Percentiles rank a stretch among this genome's conserved stretches.
phyloP scores from a whole-genome alignment of 1,284 basidiomycete genomes.

The Schizophyllum amplum region DNA sequence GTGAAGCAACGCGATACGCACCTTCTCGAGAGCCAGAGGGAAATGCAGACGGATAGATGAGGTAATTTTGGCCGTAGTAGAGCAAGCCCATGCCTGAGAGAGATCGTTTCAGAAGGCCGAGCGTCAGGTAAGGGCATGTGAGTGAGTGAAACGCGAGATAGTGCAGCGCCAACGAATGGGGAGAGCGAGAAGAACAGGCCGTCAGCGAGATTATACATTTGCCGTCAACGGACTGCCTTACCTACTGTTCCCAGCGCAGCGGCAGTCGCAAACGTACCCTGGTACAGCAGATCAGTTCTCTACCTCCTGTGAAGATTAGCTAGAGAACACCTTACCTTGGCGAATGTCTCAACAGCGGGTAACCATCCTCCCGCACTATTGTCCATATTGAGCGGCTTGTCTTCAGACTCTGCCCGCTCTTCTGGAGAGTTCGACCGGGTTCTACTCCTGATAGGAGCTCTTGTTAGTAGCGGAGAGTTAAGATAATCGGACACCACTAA shows the following conservation, averaged over 20 bases:
- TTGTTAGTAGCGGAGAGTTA: too few relatives aligned
- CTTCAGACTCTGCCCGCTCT: not conserved
- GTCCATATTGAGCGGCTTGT: not conserved
- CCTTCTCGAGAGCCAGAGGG: conserved; percentile 77
- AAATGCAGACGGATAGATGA: conserved; percentile 88
- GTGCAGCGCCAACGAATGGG: too few relatives aligned
- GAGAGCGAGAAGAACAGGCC: not conserved
- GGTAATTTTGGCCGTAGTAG: conserved; percentile 78
- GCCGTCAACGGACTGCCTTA: not conserved
- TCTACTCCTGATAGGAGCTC: too few relatives aligned
- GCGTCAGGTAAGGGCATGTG: not conserved
- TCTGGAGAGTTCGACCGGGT: too few relatives aligned
- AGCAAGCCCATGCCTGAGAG: conserved; percentile 60
- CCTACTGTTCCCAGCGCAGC: not conserved
- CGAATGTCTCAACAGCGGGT: conserved; percentile 2
- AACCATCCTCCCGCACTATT: not conserved
- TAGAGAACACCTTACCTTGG: not conserved
- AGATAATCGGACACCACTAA: too few relatives aligned
- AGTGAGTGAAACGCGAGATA: not conserved
- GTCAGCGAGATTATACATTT: not conserved
- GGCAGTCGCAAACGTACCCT: not conserved
- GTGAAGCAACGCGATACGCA: conserved; percentile 23
- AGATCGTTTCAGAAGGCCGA: not conserved
- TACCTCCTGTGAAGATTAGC: conserved; percentile 19
- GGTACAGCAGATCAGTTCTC: not conserved